Base-by-base conservation (phyloP, 768 basidiomycete genomes). In the Pleurotus pulmonarius region DNA sequence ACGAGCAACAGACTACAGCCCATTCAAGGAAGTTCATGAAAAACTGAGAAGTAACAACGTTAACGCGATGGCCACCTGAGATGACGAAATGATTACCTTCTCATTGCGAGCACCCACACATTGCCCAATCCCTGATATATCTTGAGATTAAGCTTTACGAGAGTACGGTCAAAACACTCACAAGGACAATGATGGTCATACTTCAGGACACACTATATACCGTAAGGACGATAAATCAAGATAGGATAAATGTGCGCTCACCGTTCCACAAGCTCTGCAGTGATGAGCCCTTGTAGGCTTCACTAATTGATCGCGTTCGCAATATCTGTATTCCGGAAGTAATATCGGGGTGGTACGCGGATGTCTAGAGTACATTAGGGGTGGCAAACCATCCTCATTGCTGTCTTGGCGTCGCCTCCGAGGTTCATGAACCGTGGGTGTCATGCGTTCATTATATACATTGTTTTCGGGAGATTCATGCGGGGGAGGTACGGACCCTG, bases 51-150 rank as follows among this genome's bases (percentile, higher is more conserved):
- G 20, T 5, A 15, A 48, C 44, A 26, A 13, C 22, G 11, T 34
- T 13, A 13, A 16, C 22, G 40, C 15, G 12, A 37, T 25, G 6
- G 20, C 20, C 26, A 24, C 13, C 39, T 13, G 11, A 18, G 5
- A 41, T 1, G 18, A 46, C 45, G 40, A 43, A 25, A 15, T 56
- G 12, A 56, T 16, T 57, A 88, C 91, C 71, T 93, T 94, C 61
- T 95, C 90, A 66, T 98, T 98, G 39, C 83, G 82, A 49, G 93
- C 94, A 9, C 94, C 94, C 16, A 97, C 92, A 61, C 94, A 98
- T 64, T 94, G 91, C 9, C 94, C 94, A 52, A 98, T 87, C 94
- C 94, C 90, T 84, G 63, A 46, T n/a, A 47, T 25, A 56, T 40
- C n/a, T 53, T 58, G 5, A 41, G 44, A 47, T 8, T 11, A 20